Percentiles rank a stretch among this genome's conserved stretches.
These are phyloP conservation scores for Hypoxylon lienhwacheense DNA, from an alignment of 495 filamentous ascomycete genomes.

Conservation along the genomic window DNA sequence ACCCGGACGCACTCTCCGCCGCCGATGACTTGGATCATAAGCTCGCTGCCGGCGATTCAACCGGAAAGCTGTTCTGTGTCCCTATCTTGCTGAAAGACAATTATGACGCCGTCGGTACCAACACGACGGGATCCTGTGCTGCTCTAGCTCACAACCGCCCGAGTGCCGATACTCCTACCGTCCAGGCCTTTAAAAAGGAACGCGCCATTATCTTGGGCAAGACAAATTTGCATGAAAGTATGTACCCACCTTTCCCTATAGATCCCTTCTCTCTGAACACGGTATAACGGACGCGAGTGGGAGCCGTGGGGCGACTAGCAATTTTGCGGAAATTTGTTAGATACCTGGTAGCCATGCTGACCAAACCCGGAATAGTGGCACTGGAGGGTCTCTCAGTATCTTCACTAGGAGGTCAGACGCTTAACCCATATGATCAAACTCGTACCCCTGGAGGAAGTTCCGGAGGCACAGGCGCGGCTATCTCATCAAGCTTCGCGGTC, in stretches of 20 bases:
- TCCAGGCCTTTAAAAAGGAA: conserved; percentile 52
- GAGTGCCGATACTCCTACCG: conserved; percentile 51
- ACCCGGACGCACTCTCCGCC: conserved; percentile 50
- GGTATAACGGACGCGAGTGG: too few species aligned
- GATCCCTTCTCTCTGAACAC: too few species aligned
- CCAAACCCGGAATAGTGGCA: conserved; percentile 45
- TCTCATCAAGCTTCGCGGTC: conserved; percentile 61
- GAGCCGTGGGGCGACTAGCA: too few species aligned
- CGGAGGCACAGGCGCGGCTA: conserved; percentile 62
- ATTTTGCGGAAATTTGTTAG: too few species aligned
- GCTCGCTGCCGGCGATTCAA: conserved; percentile 48
- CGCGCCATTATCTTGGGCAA: conserved; percentile 70
- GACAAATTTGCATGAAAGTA: conserved; percentile 62
- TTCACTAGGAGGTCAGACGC: conserved; percentile 61
- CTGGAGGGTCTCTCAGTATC: conserved; percentile 64
- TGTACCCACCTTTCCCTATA: too few species aligned
- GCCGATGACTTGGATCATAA: conserved; percentile 53
- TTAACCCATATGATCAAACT: conserved; percentile 63
- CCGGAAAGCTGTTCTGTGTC: conserved; percentile 57
- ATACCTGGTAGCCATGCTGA: not conserved
- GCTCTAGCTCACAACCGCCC: conserved; percentile 52
- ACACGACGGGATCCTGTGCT: conserved; percentile 57
- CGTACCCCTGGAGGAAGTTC: conserved; percentile 67
- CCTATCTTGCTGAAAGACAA: conserved; percentile 68
- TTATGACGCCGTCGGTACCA: conserved; percentile 54